Evolutionary conservation across 2,329 filamentous ascomycete genomes (phyloP), one percentile per base, ranked within the genome.

Genomic region (Pezicula radicicola): DNA sequence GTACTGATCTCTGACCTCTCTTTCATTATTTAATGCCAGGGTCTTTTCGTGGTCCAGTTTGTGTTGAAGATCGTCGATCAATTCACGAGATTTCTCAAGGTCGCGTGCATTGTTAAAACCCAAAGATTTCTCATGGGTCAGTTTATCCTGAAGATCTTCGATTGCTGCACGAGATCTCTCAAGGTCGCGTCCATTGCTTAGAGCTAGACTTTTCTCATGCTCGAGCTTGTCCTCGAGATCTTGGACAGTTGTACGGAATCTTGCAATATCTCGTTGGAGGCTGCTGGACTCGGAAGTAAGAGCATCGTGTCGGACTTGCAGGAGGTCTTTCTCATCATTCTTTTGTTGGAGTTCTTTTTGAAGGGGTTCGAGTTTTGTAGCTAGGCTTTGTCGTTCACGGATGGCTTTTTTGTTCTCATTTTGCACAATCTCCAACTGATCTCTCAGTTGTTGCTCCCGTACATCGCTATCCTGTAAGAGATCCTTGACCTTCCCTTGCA

Each of bases 301-400:
- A 5, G 84, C 75, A 57, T 90, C 83, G 60, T 91, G 83, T 4
- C 87, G 84, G 43, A 76, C 79, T 63, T 89, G 85, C 16, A 91
- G 72, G 12, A 89, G 69, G 48, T 84, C 80, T 66, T 89, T 91
- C 66, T 90, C 87, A 55, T 85, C 81, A 1, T 74, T 71, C 46
- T 77, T 77, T 52, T 76, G 70, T 55, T 81, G 73, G 1, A 89
- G 68, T 21, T 90, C 86, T 47, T 77, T 76, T 52, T 84, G 77
- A 0, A 79, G 71, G 48, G 82, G 72, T 47, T 80, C 74, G 3
- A 88, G 65, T 56, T 79, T 80, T 18, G 73, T 64, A 16, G 73
- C 69, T 13, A 80, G 70, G 12, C 52, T 49, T 12, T 59, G 53
- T 19, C 54, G 53, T 43, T 63, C 59, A 13, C 50, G 53, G 28